These are phyloP conservation scores for Curvularia sp. DNA, from an alignment of 2,329 filamentous ascomycete genomes.

Conservation along the genomic window DNA sequence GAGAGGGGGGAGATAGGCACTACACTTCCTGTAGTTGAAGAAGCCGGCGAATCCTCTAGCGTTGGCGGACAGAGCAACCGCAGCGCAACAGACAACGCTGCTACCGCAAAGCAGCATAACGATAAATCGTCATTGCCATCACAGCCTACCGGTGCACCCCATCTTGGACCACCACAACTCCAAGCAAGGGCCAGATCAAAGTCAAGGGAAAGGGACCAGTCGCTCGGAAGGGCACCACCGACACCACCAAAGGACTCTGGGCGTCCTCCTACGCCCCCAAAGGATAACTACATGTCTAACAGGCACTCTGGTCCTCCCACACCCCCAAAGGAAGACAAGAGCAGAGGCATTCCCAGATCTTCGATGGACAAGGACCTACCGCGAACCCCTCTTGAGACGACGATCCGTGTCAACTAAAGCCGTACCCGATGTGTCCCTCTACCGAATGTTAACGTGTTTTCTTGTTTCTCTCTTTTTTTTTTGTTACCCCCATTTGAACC, in stretches of 20 bases:
- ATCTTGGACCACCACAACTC: conserved; percentile 20
- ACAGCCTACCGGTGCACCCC: conserved; percentile 29
- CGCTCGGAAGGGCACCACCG: conserved; percentile 50
- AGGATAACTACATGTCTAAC: conserved; percentile 39
- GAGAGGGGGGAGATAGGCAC: conserved; percentile 64
- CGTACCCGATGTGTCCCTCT: background rate
- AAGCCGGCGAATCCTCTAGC: conserved; percentile 79
- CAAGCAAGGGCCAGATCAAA: conserved; percentile 21
- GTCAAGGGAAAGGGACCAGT: conserved; percentile 36
- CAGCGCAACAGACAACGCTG: conserved; percentile 37
- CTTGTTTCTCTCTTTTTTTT: conserved; percentile 1
- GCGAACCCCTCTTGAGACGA: conserved; percentile 44
- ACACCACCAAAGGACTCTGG: conserved; percentile 55
- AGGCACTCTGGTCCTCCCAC: conserved; percentile 48
- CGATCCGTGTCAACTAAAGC: conserved; percentile 42
- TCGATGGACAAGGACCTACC: conserved; percentile 47
- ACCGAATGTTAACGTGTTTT: background rate
- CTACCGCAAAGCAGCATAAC: conserved; percentile 9
- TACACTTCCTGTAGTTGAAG: conserved; percentile 84
- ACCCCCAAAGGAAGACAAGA: conserved; percentile 50
- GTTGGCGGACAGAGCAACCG: conserved; percentile 65
- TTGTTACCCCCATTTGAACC: background rate
- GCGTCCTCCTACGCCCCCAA: conserved; percentile 50
- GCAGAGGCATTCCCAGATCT: conserved; percentile 27
- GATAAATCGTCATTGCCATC: conserved; percentile 31